Conservation (phyloP, 2,329 filamentous ascomycete species). For the Alternaria sp. region DNA sequence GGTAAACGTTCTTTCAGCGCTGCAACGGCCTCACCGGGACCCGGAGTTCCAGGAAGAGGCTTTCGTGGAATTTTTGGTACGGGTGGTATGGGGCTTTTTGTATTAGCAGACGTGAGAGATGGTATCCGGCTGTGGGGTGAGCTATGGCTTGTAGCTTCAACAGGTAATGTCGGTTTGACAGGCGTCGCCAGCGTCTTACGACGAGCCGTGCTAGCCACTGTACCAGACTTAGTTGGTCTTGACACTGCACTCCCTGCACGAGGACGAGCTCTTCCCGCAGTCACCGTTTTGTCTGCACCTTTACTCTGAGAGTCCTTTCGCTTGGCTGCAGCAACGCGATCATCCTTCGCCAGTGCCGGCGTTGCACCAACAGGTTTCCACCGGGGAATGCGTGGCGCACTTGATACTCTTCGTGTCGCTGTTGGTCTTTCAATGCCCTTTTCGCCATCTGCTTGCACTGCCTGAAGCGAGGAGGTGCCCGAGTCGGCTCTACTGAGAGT, state of each 20-base stretch:
- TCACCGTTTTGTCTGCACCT: not conserved
- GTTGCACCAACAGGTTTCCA: not conserved
- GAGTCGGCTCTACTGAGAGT: constrained; percentile 3
- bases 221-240: not conserved
- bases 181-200: not conserved
- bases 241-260: not conserved
- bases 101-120: not conserved
- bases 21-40: not conserved
- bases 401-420: not conserved
- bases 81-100: not conserved
- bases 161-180: not conserved
- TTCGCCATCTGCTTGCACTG: not conserved
- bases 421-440: not conserved
- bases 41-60: not conserved
- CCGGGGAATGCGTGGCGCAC: not conserved
- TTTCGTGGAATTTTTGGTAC: not conserved
- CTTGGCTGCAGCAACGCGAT: not conserved
- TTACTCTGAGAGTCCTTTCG: not conserved
- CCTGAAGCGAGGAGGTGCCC: constrained; percentile 3
- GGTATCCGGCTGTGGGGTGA: not conserved
- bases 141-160: not conserved
- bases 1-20: not conserved
- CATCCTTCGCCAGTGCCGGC: not conserved
- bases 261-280: not conserved
- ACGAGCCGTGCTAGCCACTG: not conserved